A percentile compares a stretch with the other conserved stretches of the same genome.
These are phyloP conservation scores for Penicillium argentinense DNA, from an alignment of 495 filamentous ascomycete species.

Conservation along the genomic window DNA sequence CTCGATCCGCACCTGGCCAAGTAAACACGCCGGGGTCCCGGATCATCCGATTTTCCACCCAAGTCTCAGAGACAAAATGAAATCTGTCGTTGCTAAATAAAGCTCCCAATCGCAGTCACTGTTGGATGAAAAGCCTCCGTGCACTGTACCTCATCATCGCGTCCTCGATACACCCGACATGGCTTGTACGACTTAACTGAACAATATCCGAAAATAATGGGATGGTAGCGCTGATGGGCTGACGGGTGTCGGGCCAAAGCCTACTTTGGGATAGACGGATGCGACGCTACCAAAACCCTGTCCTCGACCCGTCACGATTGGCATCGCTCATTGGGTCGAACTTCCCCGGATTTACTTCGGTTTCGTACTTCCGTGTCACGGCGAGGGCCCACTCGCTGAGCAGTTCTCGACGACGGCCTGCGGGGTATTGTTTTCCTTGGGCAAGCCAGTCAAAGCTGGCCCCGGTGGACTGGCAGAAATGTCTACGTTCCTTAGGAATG, in stretches of 20 bases:
- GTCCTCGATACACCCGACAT: not conserved
- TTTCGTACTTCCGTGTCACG: slow-evolving; percentile 1
- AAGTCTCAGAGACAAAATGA: not conserved
- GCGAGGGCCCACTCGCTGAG: not conserved
- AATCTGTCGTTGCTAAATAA: not conserved
- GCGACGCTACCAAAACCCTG: slow-evolving; percentile 2
- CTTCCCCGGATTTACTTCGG: slow-evolving; percentile 6
- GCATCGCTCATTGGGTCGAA: not conserved
- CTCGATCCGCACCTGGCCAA: not conserved
- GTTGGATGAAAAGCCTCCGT: not conserved
- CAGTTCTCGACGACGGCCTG: not conserved
- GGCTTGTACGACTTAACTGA: not conserved
- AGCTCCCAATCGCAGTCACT: not conserved
- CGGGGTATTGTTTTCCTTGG: not conserved
- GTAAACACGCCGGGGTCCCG: not conserved
- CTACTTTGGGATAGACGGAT: slow-evolving; percentile 3
- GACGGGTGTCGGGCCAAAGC: not conserved
- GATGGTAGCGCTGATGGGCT: slow-evolving; percentile 4
- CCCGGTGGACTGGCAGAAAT: too few relatives aligned
- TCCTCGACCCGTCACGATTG: not conserved
- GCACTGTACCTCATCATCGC: not conserved
- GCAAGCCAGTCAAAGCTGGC: too few relatives aligned
- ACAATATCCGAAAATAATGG: not conserved
- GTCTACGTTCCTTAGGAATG: too few relatives aligned
- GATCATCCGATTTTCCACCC: not conserved